Percentiles rank a stretch among this genome's conserved stretches.
Conservation (phyloP, 2,329 filamentous ascomycete species). For the Pyrenophora tritici-repentis region DNA sequence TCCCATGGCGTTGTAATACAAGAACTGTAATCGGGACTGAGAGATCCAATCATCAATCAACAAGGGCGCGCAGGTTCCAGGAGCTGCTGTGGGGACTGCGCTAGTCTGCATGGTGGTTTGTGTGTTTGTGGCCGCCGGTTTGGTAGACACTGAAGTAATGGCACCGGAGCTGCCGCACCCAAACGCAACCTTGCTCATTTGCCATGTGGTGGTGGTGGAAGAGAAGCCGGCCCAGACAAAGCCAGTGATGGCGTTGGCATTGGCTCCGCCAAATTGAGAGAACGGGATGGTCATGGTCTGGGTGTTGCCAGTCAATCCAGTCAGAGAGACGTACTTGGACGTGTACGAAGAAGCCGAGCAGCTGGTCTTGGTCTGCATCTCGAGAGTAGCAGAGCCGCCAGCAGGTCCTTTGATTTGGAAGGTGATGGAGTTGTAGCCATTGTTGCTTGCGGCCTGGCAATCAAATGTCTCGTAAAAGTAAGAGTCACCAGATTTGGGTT, state of each 20-base stretch:
- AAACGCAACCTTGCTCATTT: conserved; percentile 56
- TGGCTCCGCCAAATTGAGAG: conserved; percentile 56
- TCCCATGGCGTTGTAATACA: conserved; percentile 64
- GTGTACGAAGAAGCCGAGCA: conserved; percentile 50
- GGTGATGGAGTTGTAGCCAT: conserved; percentile 55
- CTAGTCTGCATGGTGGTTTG: conserved; percentile 5
- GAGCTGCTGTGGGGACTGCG: conserved; percentile 11
- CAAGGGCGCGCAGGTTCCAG: conserved; percentile 51
- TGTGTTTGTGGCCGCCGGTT: background rate
- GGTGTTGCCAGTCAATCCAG: conserved; percentile 54
- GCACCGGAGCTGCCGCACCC: conserved; percentile 42
- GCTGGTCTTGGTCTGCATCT: conserved; percentile 55
- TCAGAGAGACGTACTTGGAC: conserved; percentile 54
- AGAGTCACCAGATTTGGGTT: conserved; percentile 50
- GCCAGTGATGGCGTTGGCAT: conserved; percentile 55
- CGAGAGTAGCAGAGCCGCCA: conserved; percentile 49
- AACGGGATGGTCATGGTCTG: conserved; percentile 60
- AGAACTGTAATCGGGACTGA: conserved; percentile 65
- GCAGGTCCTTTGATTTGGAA: conserved; percentile 56
- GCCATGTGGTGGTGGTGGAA: conserved; percentile 50
- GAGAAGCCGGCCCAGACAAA: conserved; percentile 53
- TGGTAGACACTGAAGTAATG: conserved; percentile 3
- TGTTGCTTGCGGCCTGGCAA: conserved; percentile 53
- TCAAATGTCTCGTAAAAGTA: conserved; percentile 62
- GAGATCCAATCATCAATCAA: conserved; percentile 66